Evolutionary conservation across 768 basidiomycete genomes (phyloP).

Genomic region (Tulasnella sp.): DNA sequence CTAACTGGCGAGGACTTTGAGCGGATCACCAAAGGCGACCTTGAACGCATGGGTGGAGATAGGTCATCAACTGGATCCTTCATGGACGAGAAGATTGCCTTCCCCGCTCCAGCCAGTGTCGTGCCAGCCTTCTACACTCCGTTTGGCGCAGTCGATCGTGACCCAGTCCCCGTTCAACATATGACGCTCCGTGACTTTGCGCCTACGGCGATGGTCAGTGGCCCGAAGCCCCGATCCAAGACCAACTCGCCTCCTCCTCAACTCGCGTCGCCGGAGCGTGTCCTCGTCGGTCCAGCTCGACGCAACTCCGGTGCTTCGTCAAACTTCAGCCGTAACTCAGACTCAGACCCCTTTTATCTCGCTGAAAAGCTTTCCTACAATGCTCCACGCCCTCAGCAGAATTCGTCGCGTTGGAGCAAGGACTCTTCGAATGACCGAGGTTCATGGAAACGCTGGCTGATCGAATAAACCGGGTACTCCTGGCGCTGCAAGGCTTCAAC

Average conservation of each 20-base stretch:
- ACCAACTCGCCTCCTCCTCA: background rate
- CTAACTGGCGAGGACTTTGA: constrained; percentile 41
- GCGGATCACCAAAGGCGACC: background rate
- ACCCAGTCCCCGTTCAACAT: background rate
- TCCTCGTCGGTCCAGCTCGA: background rate
- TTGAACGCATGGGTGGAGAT: background rate
- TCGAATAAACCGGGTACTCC: background rate
- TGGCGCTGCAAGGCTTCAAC: background rate
- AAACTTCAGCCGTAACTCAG: background rate
- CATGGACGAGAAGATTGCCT: background rate
- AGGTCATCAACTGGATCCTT: background rate
- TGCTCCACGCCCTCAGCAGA: background rate
- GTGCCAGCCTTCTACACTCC: background rate
- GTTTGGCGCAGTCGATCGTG: background rate
- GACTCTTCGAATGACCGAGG: background rate
- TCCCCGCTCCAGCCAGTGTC: background rate
- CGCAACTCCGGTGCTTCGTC: background rate
- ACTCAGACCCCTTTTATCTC: background rate
- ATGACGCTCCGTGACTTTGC: background rate
- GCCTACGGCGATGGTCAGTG: background rate
- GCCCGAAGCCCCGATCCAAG: background rate
- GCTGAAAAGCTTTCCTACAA: background rate
- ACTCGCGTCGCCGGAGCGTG: background rate
- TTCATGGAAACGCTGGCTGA: background rate
- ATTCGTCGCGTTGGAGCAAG: background rate